phyloP scores from a whole-genome alignment of 148 eudicot genomes.

The Polygonum maritimum region DNA sequence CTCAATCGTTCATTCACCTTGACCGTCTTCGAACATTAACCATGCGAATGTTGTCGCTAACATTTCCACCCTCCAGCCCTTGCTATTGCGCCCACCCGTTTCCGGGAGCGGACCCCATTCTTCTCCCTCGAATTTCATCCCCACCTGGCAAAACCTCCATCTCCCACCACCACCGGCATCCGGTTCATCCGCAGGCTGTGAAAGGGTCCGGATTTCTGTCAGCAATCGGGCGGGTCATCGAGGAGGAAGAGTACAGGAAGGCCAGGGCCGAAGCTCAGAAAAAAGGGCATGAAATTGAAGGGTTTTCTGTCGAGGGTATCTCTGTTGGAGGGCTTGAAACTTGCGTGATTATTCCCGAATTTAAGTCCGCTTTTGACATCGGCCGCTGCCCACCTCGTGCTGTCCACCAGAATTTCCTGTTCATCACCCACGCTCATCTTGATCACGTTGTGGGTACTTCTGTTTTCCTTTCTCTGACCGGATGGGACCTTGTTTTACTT shows the following conservation, averaged over 20 bases:
- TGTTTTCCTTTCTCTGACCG: neutral
- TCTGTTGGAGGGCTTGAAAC: slow-evolving; percentile 95
- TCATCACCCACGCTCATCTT: slow-evolving; percentile 93
- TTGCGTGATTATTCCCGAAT: slow-evolving; percentile 74
- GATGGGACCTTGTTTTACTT: neutral
- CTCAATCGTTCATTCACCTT: neutral
- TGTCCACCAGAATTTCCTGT: slow-evolving; percentile 75
- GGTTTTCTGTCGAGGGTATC: slow-evolving; percentile 64
- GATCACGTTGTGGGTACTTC: slow-evolving; percentile 72
- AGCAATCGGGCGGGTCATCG: slow-evolving; percentile 69
- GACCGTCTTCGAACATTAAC: neutral
- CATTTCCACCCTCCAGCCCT: slow-evolving; percentile 26
- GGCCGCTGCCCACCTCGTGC: slow-evolving; percentile 86
- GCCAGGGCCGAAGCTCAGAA: slow-evolving; percentile 70
- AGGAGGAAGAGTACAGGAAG: slow-evolving; percentile 85
- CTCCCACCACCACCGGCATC: slow-evolving; percentile 8
- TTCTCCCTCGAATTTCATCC: slow-evolving; percentile 12
- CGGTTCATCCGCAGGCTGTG: slow-evolving; percentile 15
- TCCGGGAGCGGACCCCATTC: slow-evolving; percentile 18
- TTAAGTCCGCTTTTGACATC: slow-evolving; percentile 80
- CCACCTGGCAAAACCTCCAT: slow-evolving; percentile 7
- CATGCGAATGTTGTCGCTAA: slow-evolving; percentile 31
- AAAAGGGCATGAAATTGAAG: slow-evolving; percentile 53
- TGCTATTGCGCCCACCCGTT: slow-evolving; percentile 20
- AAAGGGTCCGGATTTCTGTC: slow-evolving; percentile 53